Evolutionary conservation across 495 filamentous ascomycete genomes (phyloP), one percentile per base, ranked within the genome.

Genomic region (Apodospora peruviana): DNA sequence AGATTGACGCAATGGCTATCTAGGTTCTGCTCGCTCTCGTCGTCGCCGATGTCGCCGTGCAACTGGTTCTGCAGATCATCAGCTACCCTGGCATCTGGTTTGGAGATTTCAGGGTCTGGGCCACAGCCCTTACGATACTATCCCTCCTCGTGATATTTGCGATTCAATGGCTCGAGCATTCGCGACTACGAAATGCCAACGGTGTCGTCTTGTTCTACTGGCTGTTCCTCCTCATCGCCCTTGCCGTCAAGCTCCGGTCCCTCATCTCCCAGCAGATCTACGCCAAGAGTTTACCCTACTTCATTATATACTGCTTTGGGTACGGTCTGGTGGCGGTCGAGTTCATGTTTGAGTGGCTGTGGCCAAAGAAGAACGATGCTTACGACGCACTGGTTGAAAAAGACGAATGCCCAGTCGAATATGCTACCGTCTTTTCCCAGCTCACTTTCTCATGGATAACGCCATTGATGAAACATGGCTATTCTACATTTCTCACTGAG

Each of bases 391-490:
- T 97, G 48, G 82, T 85, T n/a, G 88, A 93, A 46, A 70, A 75
- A 37, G 88, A 90, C 48, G 91, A 96, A 71, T 97, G 93, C 56
- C 94, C 94, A 0, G 83, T 85, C 27, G 91, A 97, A 72, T 94
- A 95, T 69, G 90, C 94, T 19, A 89, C 91, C 45, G 76, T 97
- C 39, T 97, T 97, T 69, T 96, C 91, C 9, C 81, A 87, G 34
- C 79, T 99, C 24, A 95, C 91, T 9, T 99, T 99, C 64, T 81
- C 87, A 48, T 99, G 94, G 94, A 96, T 99, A 89, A 99, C 94
- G 0, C 90, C 91, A 14, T 69, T 97, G 80, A 99, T 99, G 94
- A 90, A 85, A 58, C 83, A 84, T 69, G 94, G 94, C 16, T 96
- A 99, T 68, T 87, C 84, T 57, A 81, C 90, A 46, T 99, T 78